phyloP scores from a whole-genome alignment of 2,329 filamentous ascomycete genomes.

The Hymenoscyphus occultus region DNA sequence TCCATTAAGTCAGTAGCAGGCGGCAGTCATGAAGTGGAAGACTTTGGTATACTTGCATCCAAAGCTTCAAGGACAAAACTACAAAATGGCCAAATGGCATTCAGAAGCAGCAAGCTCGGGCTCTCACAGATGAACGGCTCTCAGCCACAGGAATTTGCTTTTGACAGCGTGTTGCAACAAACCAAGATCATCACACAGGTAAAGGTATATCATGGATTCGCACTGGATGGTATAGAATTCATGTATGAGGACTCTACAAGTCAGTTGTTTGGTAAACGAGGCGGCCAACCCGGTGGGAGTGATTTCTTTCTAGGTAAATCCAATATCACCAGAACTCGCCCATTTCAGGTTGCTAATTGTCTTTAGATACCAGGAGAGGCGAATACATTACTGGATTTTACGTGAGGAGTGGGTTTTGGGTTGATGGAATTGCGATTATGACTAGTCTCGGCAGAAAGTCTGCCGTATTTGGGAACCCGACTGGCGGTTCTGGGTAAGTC shows the following conservation, averaged over 20 bases:
- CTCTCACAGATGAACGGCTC: constrained; percentile 68
- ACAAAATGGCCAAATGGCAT: constrained; percentile 70
- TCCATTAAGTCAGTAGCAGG: constrained; percentile 74
- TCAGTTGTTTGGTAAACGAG: constrained; percentile 82
- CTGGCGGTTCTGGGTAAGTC: constrained; percentile 78
- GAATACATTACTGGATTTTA: constrained; percentile 87
- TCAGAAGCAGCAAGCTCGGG: constrained; percentile 72
- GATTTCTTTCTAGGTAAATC: constrained; percentile 72
- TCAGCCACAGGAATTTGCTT: constrained; percentile 68
- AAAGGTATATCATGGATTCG: constrained; percentile 71
- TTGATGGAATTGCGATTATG: constrained; percentile 86
- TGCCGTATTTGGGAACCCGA: constrained; percentile 75
- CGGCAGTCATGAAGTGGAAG: constrained; percentile 71
- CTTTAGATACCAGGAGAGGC: constrained; percentile 71
- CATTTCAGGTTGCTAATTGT: constrained; percentile 6
- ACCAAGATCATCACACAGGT: constrained; percentile 74
- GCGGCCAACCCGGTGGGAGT: constrained; percentile 66
- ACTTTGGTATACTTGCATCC: constrained; percentile 66
- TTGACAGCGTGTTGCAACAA: constrained; percentile 64
- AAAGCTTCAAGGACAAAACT: constrained; percentile 74
- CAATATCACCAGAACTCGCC: neutral
- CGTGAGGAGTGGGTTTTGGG: constrained; percentile 74
- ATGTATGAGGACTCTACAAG: constrained; percentile 82
- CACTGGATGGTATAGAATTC: constrained; percentile 86
- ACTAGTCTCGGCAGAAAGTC: constrained; percentile 88